Conservation (phyloP, 2,329 filamentous ascomycete genomes). For the Pleomassaria siparia region DNA sequence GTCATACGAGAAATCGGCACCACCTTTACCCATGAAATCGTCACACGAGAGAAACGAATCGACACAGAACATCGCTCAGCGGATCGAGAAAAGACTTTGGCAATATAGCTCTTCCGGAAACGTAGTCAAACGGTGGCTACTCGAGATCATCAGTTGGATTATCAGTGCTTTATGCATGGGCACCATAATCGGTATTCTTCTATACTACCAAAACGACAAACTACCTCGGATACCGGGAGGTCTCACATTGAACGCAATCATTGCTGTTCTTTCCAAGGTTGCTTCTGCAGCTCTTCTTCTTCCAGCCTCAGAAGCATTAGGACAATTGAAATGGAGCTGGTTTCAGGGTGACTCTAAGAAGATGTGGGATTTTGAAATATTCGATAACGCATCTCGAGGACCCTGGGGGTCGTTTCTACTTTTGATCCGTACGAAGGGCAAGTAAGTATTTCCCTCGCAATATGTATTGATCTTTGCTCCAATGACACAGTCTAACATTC, state of each 20-base stretch:
- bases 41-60: not conserved
- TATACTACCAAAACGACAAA: conserved; percentile 25
- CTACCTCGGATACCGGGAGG: conserved; percentile 36
- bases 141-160: conserved; percentile 30
- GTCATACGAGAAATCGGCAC: too few species aligned
- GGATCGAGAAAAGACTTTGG: conserved; percentile 25
- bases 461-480: not conserved
- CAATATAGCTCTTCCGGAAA: conserved; percentile 23
- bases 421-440: conserved; percentile 15
- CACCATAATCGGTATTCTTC: conserved; percentile 37
- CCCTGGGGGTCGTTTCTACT: conserved; percentile 19
- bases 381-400: conserved; percentile 23
- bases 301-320: conserved; percentile 31
- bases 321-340: conserved; percentile 42
- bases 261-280: conserved; percentile 30
- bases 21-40: not conserved
- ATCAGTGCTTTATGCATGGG: conserved; percentile 37
- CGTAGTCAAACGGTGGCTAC: conserved; percentile 25
- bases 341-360: conserved; percentile 27
- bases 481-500: conserved; percentile 25
- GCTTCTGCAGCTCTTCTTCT: conserved; percentile 31
- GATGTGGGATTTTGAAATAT: conserved; percentile 28
- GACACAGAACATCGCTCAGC: conserved; percentile 18
- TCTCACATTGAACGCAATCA: conserved; percentile 23
- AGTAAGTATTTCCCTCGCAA: conserved; percentile 17